Evolutionary conservation across 208 protist species (phyloP).

Genomic region (Leishmania mexicana): DNA sequence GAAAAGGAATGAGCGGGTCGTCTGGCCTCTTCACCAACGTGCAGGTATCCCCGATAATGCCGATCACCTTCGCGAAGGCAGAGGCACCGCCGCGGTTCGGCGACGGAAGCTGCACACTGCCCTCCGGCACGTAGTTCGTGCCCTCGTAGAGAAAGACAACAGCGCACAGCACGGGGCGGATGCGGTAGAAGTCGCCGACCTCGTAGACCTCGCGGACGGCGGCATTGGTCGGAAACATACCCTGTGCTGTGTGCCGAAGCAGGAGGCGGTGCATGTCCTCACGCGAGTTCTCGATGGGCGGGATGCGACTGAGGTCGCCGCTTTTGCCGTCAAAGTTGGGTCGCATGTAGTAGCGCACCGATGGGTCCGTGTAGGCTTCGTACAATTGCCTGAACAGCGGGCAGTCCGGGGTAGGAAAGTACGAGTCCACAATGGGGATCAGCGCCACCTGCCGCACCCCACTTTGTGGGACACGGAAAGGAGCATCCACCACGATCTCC

Average conservation of each 20-base stretch:
- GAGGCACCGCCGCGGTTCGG: constrained; percentile 9
- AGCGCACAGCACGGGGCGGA: constrained; percentile 58
- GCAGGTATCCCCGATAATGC: constrained; percentile 38
- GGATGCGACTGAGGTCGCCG: constrained; percentile 46
- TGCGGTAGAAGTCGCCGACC: constrained; percentile 20
- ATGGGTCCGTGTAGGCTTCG: constrained; percentile 55
- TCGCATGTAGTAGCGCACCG: constrained; percentile 74
- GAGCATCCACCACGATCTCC: constrained; percentile 47
- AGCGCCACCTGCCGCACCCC: constrained; percentile 45
- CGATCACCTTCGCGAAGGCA: constrained; percentile 59
- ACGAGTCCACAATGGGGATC: constrained; percentile 53
- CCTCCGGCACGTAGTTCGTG: constrained; percentile 40
- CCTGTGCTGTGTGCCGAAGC: constrained; percentile 6
- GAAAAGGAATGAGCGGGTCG: constrained; percentile 8
- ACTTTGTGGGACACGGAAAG: constrained; percentile 40
- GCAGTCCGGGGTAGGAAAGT: constrained; percentile 60
- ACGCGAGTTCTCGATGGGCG: constrained; percentile 27
- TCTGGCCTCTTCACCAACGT: constrained; percentile 2
- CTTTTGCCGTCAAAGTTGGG: constrained; percentile 26
- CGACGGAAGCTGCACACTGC: constrained; percentile 41
- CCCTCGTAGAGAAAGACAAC: constrained; percentile 70
- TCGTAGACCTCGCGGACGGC: constrained; percentile 35
- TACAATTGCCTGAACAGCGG: constrained; percentile 63
- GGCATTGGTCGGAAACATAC: constrained; percentile 41
- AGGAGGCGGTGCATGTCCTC: constrained; percentile 42